Evolutionary conservation across 768 basidiomycete genomes (phyloP).

Genomic region (Cystofilobasidium macerans): DNA sequence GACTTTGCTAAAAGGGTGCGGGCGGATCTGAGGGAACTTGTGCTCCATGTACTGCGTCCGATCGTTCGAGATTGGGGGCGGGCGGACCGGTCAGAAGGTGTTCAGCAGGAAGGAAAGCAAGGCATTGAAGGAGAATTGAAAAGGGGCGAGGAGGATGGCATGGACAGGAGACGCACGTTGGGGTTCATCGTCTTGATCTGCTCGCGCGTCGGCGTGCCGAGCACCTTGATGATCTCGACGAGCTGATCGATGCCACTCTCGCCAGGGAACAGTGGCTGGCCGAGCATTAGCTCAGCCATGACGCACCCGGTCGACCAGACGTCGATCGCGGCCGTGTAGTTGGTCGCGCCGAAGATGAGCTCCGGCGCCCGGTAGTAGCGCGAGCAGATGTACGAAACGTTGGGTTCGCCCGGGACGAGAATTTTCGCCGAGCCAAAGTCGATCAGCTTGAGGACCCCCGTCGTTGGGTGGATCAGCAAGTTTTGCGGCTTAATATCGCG

Average conservation of each 20-base stretch:
- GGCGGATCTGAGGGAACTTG: conserved; percentile 99
- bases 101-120: neutral
- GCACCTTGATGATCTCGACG: conserved; percentile 99
- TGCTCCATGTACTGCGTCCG: conserved; percentile 97
- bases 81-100: neutral
- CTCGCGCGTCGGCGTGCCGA: conserved; percentile 94
- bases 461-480: conserved; percentile 87
- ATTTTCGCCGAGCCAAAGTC: conserved; percentile 99
- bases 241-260: conserved; percentile 98
- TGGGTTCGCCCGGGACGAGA: conserved; percentile 91
- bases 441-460: conserved; percentile 92
- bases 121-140: neutral
- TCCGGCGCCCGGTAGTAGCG: conserved; percentile 98
- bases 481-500: conserved; percentile 99
- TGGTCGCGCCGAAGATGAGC: conserved; percentile 97
- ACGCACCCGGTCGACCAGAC: conserved; percentile 99
- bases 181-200: conserved; percentile 99
- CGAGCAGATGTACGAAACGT: conserved; percentile 99
- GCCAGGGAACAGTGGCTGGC: conserved; percentile 96
- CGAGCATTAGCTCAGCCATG: conserved; percentile 99
- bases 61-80: neutral
- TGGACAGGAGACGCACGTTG: conserved; percentile 44
- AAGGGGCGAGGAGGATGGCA: neutral
- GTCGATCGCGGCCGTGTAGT: conserved; percentile 99
- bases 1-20: conserved; percentile 98